Percentiles rank a stretch among this genome's conserved stretches.
These are phyloP conservation scores for Croton setiger DNA, from an alignment of 441 rosid species.

Conservation along the genomic window DNA sequence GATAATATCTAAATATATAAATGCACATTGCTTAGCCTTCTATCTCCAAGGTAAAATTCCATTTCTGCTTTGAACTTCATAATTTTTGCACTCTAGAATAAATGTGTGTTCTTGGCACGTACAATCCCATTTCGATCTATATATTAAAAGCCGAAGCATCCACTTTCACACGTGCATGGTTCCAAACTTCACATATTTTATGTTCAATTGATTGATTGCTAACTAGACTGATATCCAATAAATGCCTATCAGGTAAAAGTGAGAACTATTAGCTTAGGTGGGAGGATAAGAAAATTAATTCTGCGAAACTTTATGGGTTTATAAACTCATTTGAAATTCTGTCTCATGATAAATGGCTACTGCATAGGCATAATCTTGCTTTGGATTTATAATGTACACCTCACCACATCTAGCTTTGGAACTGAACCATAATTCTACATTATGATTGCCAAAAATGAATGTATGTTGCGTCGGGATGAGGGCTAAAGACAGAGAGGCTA, in stretches of 20 bases:
- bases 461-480: too few species aligned
- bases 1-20: conserved; percentile 55
- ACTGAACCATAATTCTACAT: not conserved
- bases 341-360: too few species aligned
- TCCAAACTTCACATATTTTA: not conserved
- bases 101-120: not conserved
- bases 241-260: too few species aligned
- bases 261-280: too few species aligned
- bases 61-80: not conserved
- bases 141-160: not conserved
- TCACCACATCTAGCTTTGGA: not conserved
- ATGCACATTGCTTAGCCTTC: conserved; percentile 62
- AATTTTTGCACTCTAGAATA: not conserved
- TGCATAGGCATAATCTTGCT: not conserved
- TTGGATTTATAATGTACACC: not conserved
- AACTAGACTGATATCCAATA: not conserved
- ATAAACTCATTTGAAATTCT: too few species aligned
- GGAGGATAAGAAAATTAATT: too few species aligned
- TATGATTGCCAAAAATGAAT: not conserved
- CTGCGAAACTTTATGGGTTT: too few species aligned
- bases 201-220: not conserved
- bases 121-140: not conserved
- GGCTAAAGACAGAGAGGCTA: too few species aligned
- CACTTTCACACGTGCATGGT: not conserved
- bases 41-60: conserved; percentile 67